Evolutionary conservation across 768 basidiomycete species (phyloP), one percentile per base, ranked within the genome.

Genomic region (Russula virescens): DNA sequence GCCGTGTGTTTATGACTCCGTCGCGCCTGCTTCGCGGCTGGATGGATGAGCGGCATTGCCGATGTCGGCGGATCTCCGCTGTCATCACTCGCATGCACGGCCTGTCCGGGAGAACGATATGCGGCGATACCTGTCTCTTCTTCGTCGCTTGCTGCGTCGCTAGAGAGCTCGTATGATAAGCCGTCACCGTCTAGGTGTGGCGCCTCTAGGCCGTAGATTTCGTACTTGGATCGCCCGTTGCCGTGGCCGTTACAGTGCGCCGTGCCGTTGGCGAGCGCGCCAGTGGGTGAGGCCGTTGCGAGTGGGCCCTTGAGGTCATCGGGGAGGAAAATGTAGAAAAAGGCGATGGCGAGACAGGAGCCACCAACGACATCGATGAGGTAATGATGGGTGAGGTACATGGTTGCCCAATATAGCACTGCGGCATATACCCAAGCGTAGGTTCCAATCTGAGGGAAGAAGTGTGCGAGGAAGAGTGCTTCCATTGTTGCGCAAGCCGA

Each of bases 311-410:
- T 83, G 66, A 96, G 80, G 61, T 88, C 86, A 65, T 89, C 85
- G 0, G 94, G 93, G 70, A 98, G 85, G 75, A 87, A 87, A 66
- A 90, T 70, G 77, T 93, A 98, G 80, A 98, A 98, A 70, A 83
- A 87, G 21, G 83, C 81, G 42, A 88, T 87, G 51, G 95, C 88
- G 65, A 99, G 82, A 71, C 94, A 96, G 0, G 89, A 91, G 16
- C 97, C 97, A 11, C 87, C 91, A 53, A 94, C 91, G 71, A 98
- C 91, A 71, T 99, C 97, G 76, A 99, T 94, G 71, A 99, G 88
- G 79, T 98, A 98, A 77, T 98, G 96, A 74, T 97, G 94, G 4
- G 91, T 92, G 69, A 96, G 88, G 78, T 96, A 98, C 96, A 98
- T 98, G 25, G 96, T 98, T 11, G 91, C 87, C 97, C 97, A 99